These are phyloP conservation scores for Decorospora gaudefroyi DNA, from an alignment of 2,329 filamentous ascomycete species.

Conservation along the genomic window DNA sequence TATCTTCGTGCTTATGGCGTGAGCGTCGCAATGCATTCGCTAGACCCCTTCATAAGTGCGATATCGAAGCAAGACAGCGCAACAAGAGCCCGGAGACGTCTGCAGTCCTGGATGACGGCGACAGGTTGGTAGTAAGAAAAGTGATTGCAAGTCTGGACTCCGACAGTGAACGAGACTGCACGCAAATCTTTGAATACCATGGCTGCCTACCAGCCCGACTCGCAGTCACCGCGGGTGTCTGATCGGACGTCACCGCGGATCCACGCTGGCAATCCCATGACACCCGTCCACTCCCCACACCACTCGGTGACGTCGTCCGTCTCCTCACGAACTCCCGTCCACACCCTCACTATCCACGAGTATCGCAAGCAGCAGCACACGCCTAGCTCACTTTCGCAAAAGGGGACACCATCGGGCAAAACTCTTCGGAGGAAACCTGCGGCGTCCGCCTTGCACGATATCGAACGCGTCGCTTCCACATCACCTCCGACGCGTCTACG, in stretches of 20 bases:
- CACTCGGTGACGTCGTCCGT: constrained; percentile 43
- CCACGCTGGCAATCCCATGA: constrained; percentile 28
- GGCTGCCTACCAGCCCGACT: constrained; percentile 24
- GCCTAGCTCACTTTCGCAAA: constrained; percentile 32
- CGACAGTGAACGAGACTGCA: not conserved
- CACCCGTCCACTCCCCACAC: constrained; percentile 46
- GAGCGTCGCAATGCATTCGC: constrained; percentile 21
- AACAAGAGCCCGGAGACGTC: constrained; percentile 9
- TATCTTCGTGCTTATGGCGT: constrained; percentile 12
- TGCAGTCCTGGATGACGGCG: constrained; percentile 4
- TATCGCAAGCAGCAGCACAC: constrained; percentile 48
- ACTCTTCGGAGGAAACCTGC: constrained; percentile 47
- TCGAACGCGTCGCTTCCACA: constrained; percentile 36
- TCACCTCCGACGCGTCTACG: constrained; percentile 14
- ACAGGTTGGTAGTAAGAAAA: not conserved
- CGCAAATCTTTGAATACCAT: constrained; percentile 22
- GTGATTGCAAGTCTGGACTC: not conserved
- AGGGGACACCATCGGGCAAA: constrained; percentile 38
- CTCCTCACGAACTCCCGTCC: constrained; percentile 40
- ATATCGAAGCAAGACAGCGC: constrained; percentile 11
- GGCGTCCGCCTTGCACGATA: constrained; percentile 37
- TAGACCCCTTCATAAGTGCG: constrained; percentile 15
- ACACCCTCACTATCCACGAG: constrained; percentile 47
- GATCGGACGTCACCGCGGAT: constrained; percentile 25
- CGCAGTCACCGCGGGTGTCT: constrained; percentile 32